Conservation (phyloP, 2,329 filamentous ascomycete genomes). For the Neopestalotiopsis clavispora region DNA sequence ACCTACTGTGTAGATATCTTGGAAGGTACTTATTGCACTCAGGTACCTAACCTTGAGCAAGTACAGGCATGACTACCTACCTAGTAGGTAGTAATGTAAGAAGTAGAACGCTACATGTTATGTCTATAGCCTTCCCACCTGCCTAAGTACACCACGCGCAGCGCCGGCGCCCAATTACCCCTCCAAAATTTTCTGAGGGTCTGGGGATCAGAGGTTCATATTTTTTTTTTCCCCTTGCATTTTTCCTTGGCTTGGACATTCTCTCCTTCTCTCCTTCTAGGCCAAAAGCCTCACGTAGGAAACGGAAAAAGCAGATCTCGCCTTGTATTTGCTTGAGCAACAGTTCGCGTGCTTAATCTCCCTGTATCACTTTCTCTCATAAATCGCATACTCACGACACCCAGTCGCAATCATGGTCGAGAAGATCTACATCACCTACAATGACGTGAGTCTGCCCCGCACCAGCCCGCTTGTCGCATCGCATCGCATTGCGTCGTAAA, state of each 20-base stretch:
- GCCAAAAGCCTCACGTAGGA: neutral
- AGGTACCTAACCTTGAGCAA: too few species aligned
- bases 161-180: conserved; percentile 3
- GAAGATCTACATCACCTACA: conserved; percentile 91
- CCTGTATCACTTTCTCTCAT: neutral
- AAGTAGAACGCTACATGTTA: too few species aligned
- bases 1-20: too few species aligned
- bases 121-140: too few species aligned
- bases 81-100: too few species aligned
- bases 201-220: neutral
- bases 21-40: too few species aligned
- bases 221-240: conserved; percentile 2
- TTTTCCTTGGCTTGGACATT: neutral
- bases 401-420: conserved; percentile 69
- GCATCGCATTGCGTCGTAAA: too few species aligned
- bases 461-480: conserved; percentile 19
- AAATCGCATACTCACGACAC: neutral
- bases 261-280: neutral
- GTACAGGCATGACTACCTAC: too few species aligned
- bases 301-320: neutral
- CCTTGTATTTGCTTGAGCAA: neutral
- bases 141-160: neutral
- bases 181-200: conserved; percentile 14
- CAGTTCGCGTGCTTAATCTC: neutral
- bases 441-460: conserved; percentile 68